Base-by-base conservation (phyloP, 148 eudicot genomes). In the Simmondsia chinensis region DNA sequence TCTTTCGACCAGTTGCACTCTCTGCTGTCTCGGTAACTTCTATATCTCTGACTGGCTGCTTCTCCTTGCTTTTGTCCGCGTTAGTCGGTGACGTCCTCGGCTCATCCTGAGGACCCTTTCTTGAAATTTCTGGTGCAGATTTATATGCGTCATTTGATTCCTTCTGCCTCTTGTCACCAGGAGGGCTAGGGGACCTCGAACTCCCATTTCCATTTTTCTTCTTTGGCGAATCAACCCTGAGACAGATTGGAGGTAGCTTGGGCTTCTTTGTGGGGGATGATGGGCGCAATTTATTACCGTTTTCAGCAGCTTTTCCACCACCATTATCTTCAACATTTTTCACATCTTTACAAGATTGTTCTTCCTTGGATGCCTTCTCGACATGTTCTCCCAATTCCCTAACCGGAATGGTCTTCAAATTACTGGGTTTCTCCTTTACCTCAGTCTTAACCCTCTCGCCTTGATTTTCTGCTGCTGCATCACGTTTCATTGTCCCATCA, bases 201-300 rank as follows among this genome's bases (percentile, higher is more conserved):
- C 48, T 61, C 6, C 64, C 73, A 22, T 63, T 53, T 10, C 52
- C 59, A 31, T 31, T 54, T 51, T 64, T 78, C 60, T 46, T 64
- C 51, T 54, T 79, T 1, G 75, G 71, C 3, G 84, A 80, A 59
- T 82, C 93, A 51, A 71, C 71, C 34, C 83, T 71, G 17, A 87
- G 71, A 46, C 93, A 76, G 27, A 76, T 69, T 38, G 89, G 80
- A 17, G 85, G 82, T 16, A 84, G 60, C 61, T 75, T 77, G 1
- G 76, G 50, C 11, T 64, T 37, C 64, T 73, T 77, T 6, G 69
- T 35, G 27, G 70, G 52, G 28, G 78, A 68, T 14, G 64, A 45
- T 12, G 63, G 23, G 35, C 54, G 40, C 31, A 13, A 48, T 27
- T 64, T 53, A 6, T 31, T 4, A 33, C 22, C 40, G 10, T 45